These are phyloP conservation scores for Talaromyces adpressus DNA, from an alignment of 495 filamentous ascomycete species.

Conservation along the genomic window DNA sequence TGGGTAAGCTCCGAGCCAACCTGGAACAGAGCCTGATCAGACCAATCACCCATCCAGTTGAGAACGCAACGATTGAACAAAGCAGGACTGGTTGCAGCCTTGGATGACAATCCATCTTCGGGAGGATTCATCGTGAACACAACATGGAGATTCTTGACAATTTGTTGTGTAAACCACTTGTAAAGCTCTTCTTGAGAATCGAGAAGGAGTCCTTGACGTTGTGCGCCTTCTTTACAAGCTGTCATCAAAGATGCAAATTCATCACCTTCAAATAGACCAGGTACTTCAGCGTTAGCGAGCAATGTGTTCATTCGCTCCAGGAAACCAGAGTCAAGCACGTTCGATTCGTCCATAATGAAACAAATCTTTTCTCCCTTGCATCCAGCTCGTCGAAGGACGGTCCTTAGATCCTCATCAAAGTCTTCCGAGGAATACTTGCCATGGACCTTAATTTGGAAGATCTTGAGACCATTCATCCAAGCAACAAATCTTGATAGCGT, in stretches of 20 bases:
- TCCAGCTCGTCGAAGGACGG: constrained; percentile 85
- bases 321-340: constrained; percentile 97
- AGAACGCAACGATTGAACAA: constrained; percentile 98
- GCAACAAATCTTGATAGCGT: constrained; percentile 96
- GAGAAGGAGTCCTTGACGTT: constrained; percentile 87
- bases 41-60: constrained; percentile 99
- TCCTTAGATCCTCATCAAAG: constrained; percentile 94
- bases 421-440: constrained; percentile 97
- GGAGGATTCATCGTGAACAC: constrained; percentile 99
- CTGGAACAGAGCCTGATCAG: constrained; percentile 97
- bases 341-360: constrained; percentile 99
- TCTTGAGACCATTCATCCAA: constrained; percentile 99
- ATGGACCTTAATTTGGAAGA: constrained; percentile 99
- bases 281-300: constrained; percentile 95
- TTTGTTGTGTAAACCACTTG: constrained; percentile 99
- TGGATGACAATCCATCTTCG: constrained; percentile 87
- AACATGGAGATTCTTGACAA: constrained; percentile 97
- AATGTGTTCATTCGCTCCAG: constrained; percentile 98
- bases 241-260: constrained; percentile 96
- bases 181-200: constrained; percentile 98
- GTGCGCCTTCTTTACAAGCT: constrained; percentile 94
- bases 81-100: constrained; percentile 93
- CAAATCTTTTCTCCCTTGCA: constrained; percentile 99
- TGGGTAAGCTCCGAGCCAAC: constrained; percentile 94
- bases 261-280: constrained; percentile 95